Conservation (phyloP, 257 asterid genomes). For the Handroanthus guayacan region DNA sequence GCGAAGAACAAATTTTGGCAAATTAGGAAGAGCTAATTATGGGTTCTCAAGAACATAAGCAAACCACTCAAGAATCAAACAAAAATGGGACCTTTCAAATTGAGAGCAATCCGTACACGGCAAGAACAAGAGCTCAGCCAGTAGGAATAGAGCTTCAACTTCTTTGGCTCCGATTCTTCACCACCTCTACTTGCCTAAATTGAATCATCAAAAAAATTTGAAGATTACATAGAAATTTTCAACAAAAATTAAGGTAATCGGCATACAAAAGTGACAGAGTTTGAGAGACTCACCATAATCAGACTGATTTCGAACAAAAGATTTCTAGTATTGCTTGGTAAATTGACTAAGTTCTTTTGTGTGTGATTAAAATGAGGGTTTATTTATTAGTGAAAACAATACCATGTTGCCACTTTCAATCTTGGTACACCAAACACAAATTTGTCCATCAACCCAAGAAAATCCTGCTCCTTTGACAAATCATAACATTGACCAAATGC, state of each 20-base stretch:
- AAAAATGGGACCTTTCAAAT: conserved; percentile 57
- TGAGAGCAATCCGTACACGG: conserved; percentile 84
- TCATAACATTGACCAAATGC: too few species aligned
- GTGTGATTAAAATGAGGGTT: too few species aligned
- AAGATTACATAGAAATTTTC: background rate
- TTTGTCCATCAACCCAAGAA: too few species aligned
- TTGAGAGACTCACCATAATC: too few species aligned
- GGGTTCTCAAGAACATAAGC: background rate
- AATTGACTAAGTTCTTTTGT: too few species aligned
- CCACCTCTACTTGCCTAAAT: conserved; percentile 45
- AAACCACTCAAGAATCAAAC: background rate
- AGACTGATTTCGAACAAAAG: too few species aligned
- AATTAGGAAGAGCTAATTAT: conserved; percentile 3
- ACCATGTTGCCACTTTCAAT: too few species aligned
- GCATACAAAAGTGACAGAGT: background rate
- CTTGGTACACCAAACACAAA: too few species aligned
- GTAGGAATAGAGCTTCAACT: conserved; percentile 74
- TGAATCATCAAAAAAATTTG: background rate
- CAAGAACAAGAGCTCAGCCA: conserved; percentile 88
- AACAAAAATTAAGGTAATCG: background rate
- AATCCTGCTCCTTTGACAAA: too few species aligned
- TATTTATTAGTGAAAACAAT: too few species aligned
- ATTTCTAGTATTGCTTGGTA: too few species aligned
- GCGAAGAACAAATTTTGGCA: conserved; percentile 4
- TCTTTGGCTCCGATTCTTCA: conserved; percentile 51